Evolutionary conservation across 352 stramenopile genomes (phyloP), one percentile per base, ranked within the genome.

Genomic region (Thalassiosira delicatula): DNA sequence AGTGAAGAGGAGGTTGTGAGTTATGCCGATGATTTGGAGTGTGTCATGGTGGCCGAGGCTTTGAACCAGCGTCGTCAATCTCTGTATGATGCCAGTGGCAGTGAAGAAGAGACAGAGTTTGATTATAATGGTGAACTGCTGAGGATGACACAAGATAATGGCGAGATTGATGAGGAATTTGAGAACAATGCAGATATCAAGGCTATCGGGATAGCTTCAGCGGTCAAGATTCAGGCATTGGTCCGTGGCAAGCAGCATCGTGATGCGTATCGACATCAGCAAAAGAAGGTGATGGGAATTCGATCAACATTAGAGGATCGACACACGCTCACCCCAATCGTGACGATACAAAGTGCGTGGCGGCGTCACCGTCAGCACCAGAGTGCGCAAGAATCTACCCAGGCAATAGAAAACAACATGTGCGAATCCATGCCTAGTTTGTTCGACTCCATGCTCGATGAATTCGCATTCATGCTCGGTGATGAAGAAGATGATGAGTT

Each of bases 1-100:
- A 75, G 65, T 53, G 80, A 87, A 12, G 73, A 80, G 1, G 80
- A 83, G 21, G 63, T 76, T 25, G 59, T 79, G 70, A 87, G 80
- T 76, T 80, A 66, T 30, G 69, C 68, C 3, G 65, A 79, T 57
- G 80, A 83, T 42, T 76, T 87, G 65, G 80, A 87, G 21, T 65
- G 65, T 53, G 68, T 56, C 12, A 87, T 87, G 80, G 74, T 87
- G 1, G 66, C 60, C 0, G 80, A 83, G 59, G 80, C 80, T 56
- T 68, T 87, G 54, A 79, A 79, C 60, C 73, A 74, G 11, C 21
- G 30, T 69, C 60, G 57, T 17, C 40, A 49, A 14, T 42, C 61
- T 5, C 51, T 62, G 3, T 59, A 61, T 65, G 35, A 68, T 63
- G 57, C 65, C 23, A 40, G 76, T 27, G 11, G 68, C 19, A 23